Conservation (phyloP, 2,329 filamentous ascomycete species). For the Paecilomyces fulvus region DNA sequence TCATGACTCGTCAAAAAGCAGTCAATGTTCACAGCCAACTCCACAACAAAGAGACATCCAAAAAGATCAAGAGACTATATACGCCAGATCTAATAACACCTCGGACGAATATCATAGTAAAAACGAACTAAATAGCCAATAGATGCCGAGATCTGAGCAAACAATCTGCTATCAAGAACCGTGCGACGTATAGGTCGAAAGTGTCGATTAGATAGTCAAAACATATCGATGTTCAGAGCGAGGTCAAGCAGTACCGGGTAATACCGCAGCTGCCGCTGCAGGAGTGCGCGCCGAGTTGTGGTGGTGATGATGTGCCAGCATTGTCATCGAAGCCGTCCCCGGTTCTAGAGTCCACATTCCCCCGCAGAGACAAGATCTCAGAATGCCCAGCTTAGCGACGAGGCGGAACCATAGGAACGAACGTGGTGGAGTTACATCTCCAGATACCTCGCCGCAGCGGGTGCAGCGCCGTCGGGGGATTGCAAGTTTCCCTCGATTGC, state of each 20-base stretch:
- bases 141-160: background rate
- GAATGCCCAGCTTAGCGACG: constrained; percentile 28
- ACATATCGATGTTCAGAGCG: background rate
- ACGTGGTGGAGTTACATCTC: constrained; percentile 43
- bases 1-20: background rate
- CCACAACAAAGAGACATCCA: background rate
- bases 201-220: background rate
- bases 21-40: background rate
- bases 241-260: background rate
- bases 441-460: constrained; percentile 58
- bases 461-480: constrained; percentile 44
- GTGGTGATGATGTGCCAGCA: constrained; percentile 1
- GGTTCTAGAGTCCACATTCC: constrained; percentile 32
- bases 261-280: constrained; percentile 4
- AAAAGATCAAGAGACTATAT: background rate
- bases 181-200: background rate
- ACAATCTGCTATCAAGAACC: background rate
- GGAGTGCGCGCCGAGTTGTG: constrained; percentile 6
- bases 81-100: background rate
- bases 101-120: background rate
- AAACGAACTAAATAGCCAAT: background rate
- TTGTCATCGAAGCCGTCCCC: constrained; percentile 6
- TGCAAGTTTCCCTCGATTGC: constrained; percentile 4
- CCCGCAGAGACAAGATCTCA: constrained; percentile 33
- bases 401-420: constrained; percentile 27